Percentiles rank a stretch among this genome's conserved stretches.
phyloP scores from a whole-genome alignment of 2,329 filamentous ascomycete genomes.

The Calycina herbarum region DNA sequence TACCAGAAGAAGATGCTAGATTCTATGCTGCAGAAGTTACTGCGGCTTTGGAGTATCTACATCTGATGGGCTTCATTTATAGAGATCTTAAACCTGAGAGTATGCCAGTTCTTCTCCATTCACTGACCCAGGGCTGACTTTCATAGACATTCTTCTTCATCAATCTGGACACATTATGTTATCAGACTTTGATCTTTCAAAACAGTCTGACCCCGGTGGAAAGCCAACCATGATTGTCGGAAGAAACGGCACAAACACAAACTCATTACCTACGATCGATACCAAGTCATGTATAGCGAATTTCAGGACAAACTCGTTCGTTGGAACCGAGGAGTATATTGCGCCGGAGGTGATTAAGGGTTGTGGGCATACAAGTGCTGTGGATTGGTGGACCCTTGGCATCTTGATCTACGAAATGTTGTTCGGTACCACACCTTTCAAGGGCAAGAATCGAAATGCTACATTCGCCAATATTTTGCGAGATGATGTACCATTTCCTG shows the following conservation, averaged over 20 bases:
- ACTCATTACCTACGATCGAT: conserved; percentile 91
- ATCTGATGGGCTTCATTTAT: conserved; percentile 99
- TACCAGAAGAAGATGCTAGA: conserved; percentile 91
- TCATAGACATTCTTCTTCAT: conserved; percentile 86
- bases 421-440: conserved; percentile 97
- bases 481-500: conserved; percentile 94
- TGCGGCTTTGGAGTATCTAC: conserved; percentile 91
- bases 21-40: conserved; percentile 99
- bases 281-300: conserved; percentile 98
- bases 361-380: conserved; percentile 95
- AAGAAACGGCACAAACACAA: conserved; percentile 77
- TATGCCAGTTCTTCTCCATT: conserved; percentile 49
- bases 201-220: conserved; percentile 94
- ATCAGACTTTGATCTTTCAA: conserved; percentile 97
- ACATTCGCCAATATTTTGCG: conserved; percentile 97
- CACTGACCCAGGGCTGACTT: conserved; percentile 39
- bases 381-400: conserved; percentile 98
- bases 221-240: conserved; percentile 97
- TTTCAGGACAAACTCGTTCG: conserved; percentile 97
- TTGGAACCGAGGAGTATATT: conserved; percentile 98
- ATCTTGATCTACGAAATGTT: conserved; percentile 99
- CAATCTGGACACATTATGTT: conserved; percentile 99
- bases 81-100: conserved; percentile 96
- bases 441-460: conserved; percentile 97
- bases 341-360: conserved; percentile 98